A percentile compares a stretch with the other conserved stretches of the same genome.
Evolutionary conservation across 345 rosid species (phyloP).

Genomic region (Angophora floribunda): DNA sequence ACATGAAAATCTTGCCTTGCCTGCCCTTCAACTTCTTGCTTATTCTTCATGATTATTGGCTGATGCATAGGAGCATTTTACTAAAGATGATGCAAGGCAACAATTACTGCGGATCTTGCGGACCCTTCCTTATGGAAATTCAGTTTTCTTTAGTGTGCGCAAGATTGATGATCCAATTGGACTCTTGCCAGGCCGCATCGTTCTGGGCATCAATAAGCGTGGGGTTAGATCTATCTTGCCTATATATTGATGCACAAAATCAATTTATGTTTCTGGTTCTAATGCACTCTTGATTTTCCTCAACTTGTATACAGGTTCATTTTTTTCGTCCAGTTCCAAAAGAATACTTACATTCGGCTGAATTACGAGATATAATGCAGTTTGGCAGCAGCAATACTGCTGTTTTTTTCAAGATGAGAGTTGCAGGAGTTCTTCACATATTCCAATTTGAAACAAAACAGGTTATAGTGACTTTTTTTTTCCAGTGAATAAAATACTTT

Average conservation of each 20-base stretch:
- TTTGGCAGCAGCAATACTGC: slow-evolving; percentile 99
- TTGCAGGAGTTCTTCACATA: slow-evolving; percentile 96
- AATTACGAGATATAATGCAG: slow-evolving; percentile 96
- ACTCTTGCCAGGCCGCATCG: slow-evolving; percentile 83
- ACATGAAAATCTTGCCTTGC: not conserved
- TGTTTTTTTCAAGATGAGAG: slow-evolving; percentile 97
- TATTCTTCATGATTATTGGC: not conserved
- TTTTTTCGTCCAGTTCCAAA: slow-evolving; percentile 98
- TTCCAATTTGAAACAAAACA: slow-evolving; percentile 98
- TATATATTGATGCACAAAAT: not conserved
- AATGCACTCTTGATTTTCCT: not conserved
- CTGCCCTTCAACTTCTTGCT: not conserved
- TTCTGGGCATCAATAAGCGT: slow-evolving; percentile 92
- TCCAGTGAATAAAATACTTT: not conserved
- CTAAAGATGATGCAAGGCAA: slow-evolving; percentile 96
- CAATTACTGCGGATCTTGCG: slow-evolving; percentile 81
- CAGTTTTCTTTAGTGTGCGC: slow-evolving; percentile 86
- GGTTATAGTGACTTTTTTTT: slow-evolving; percentile 23
- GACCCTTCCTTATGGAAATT: slow-evolving; percentile 86
- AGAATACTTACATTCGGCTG: slow-evolving; percentile 93
- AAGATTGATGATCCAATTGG: slow-evolving; percentile 99
- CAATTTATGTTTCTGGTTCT: not conserved
- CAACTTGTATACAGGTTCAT: slow-evolving; percentile 44
- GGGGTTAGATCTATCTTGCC: slow-evolving; percentile 53
- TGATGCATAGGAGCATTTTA: slow-evolving; percentile 58